Percentiles rank a stretch among this genome's conserved stretches.
Evolutionary conservation across 2,329 filamentous ascomycete species (phyloP).

Genomic region (Cladosporium sp.): DNA sequence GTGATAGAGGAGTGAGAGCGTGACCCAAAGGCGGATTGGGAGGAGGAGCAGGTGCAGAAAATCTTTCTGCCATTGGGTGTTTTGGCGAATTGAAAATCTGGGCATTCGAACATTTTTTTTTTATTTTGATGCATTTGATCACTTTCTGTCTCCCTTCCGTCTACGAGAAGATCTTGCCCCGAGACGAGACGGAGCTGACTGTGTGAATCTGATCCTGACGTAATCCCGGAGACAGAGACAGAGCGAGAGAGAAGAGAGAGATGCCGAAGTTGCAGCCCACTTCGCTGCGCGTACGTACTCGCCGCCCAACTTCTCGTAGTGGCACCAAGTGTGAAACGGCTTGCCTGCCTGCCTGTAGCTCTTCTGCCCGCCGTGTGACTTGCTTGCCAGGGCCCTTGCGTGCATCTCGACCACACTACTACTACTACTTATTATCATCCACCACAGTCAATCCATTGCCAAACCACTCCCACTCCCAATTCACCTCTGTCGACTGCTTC

Average conservation of each 20-base stretch:
- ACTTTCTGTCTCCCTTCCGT: no score
- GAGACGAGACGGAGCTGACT: no score
- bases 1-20: constrained; percentile 9
- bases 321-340: neutral
- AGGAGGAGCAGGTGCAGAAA: neutral
- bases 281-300: no score
- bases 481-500: neutral
- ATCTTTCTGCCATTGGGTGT: no score
- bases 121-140: no score
- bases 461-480: neutral
- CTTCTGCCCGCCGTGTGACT: constrained; percentile 2
- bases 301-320: no score
- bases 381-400: constrained; percentile 1
- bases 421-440: neutral
- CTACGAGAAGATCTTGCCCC: no score
- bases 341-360: neutral
- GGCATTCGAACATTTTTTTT: no score
- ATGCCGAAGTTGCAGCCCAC: no score
- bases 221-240: no score
- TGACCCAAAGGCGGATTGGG: constrained; percentile 4
- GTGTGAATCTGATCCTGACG: no score
- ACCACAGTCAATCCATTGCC: neutral
- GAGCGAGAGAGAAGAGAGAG: neutral
- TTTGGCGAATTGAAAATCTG: no score
- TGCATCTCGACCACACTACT: neutral